Evolutionary conservation across 805 yeast species (phyloP).

Genomic region (Danielozyma ontarioensis): DNA sequence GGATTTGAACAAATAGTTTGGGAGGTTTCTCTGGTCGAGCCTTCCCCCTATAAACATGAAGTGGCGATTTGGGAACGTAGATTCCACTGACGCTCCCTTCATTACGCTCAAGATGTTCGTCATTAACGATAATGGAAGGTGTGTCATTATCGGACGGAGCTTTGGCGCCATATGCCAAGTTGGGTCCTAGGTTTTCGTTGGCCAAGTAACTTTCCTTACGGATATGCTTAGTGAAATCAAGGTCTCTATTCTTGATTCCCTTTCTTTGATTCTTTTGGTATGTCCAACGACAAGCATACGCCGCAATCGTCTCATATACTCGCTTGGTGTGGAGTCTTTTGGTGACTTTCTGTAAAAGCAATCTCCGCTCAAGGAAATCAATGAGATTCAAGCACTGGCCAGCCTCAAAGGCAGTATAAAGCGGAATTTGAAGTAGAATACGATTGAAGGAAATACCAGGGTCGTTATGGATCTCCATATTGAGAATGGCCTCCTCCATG

Average conservation of each 20-base stretch:
- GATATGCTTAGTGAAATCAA: conserved; percentile 19
- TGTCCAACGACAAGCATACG: conserved; percentile 45
- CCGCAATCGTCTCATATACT: conserved; percentile 43
- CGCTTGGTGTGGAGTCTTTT: conserved; percentile 37
- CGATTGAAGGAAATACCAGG: conserved; percentile 62
- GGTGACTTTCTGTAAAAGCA: conserved; percentile 52
- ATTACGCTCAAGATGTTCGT: conserved; percentile 4
- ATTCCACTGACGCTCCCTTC: conserved; percentile 15
- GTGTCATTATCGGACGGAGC: conserved; percentile 3
- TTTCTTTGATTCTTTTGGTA: conserved; percentile 26
- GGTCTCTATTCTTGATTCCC: conserved; percentile 22
- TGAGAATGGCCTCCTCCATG: conserved; percentile 60
- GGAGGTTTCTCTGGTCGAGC: conserved; percentile 10
- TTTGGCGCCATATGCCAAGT: background rate
- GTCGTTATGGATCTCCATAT: conserved; percentile 53
- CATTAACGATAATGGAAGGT: conserved; percentile 11
- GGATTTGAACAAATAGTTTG: conserved; percentile 14
- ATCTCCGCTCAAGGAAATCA: conserved; percentile 62
- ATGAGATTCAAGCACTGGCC: conserved; percentile 70
- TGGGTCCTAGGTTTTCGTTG: conserved; percentile 10
- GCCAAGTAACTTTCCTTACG: conserved; percentile 23
- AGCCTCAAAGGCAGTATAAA: conserved; percentile 72
- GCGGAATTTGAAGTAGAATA: conserved; percentile 62
- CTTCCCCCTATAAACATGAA: conserved; percentile 17
- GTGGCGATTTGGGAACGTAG: conserved; percentile 28